Percentiles rank a stretch among this genome's conserved stretches.
Conservation (phyloP, 768 basidiomycete genomes). For the Rhodocollybia butyracea region DNA sequence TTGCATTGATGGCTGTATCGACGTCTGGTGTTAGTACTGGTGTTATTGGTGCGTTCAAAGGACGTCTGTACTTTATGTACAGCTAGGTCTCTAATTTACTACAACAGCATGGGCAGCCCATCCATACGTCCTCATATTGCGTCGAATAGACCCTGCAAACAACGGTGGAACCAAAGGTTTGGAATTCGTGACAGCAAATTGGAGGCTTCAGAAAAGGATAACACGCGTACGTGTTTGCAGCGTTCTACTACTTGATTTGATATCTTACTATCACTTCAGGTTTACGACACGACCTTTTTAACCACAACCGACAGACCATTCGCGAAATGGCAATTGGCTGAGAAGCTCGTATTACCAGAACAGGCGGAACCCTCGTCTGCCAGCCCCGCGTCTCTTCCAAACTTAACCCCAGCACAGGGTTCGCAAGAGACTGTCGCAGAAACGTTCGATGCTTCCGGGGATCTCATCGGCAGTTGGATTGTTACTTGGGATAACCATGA, state of each 20-base stretch:
- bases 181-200: conserved; percentile 67
- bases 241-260: not conserved
- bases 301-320: conserved; percentile 65
- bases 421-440: conserved; percentile 80
- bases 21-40: conserved; percentile 74
- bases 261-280: conserved; percentile 23
- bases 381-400: not conserved
- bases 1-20: conserved; percentile 67
- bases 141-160: conserved; percentile 42
- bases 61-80: not conserved
- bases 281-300: conserved; percentile 73
- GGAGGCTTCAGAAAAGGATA: conserved; percentile 54
- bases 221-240: conserved; percentile 47
- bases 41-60: conserved; percentile 44
- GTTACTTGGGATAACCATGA: conserved; percentile 57
- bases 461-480: conserved; percentile 71
- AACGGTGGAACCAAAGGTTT: conserved; percentile 48
- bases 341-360: conserved; percentile 42
- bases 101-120: conserved; percentile 48
- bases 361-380: conserved; percentile 12
- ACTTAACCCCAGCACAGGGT: conserved; percentile 32
- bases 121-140: conserved; percentile 70
- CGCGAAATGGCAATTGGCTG: conserved; percentile 78
- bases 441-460: conserved; percentile 55
- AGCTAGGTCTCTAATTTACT: not conserved